Conservation (phyloP, 495 filamentous ascomycete genomes). For the Xylaria grammica region DNA sequence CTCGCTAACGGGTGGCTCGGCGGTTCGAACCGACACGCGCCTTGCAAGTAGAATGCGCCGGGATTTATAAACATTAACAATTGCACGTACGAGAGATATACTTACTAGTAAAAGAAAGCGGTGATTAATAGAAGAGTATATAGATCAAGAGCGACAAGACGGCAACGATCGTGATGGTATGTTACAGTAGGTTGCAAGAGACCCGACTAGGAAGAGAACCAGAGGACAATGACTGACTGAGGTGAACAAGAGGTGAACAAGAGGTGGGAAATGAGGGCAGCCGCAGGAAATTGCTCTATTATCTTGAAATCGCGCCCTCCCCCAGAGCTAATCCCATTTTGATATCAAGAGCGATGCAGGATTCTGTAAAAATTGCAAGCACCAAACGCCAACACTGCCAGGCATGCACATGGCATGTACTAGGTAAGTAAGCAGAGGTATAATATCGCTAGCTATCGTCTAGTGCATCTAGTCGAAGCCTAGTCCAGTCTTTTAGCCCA, state of each 20-base stretch:
- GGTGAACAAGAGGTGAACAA: background rate
- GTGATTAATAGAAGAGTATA: conserved; percentile 18
- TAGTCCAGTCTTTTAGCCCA: background rate
- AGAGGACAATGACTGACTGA: background rate
- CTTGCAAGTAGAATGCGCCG: background rate
- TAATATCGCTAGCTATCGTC: no score
- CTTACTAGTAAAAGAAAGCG: conserved; percentile 5
- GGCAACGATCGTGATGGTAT: conserved; percentile 10
- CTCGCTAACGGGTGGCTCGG: background rate
- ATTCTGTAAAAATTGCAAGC: no score
- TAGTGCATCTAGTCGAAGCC: no score
- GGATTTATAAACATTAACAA: no score
- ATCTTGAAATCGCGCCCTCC: background rate
- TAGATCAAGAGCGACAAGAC: background rate
- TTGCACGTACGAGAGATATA: conserved; percentile 6
- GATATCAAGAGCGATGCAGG: background rate
- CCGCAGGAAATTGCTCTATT: conserved; percentile 12
- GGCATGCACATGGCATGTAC: no score
- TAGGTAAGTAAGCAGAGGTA: no score
- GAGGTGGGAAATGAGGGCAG: background rate
- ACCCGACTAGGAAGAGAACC: background rate
- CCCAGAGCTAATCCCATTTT: conserved; percentile 11
- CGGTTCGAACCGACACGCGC: background rate
- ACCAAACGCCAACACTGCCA: no score
- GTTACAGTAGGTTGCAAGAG: background rate